Evolutionary conservation across 352 stramenopile genomes (phyloP).

Genomic region (Pythium sukuiense): DNA sequence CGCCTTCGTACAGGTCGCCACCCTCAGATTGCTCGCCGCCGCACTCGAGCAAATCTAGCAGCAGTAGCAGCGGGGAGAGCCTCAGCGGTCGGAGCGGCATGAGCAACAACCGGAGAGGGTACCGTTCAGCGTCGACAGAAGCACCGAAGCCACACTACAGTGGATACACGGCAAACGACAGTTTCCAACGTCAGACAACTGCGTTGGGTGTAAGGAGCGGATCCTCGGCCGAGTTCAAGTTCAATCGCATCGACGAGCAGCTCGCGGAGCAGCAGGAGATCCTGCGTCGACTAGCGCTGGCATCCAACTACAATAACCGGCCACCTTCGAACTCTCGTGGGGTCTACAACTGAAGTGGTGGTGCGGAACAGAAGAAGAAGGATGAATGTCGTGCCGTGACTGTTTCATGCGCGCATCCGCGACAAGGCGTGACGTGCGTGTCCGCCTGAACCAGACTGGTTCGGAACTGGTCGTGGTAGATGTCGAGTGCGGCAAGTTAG

Average conservation of each 20-base stretch:
- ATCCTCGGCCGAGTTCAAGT: conserved; percentile 7
- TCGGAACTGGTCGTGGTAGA: background rate
- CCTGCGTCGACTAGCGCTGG: conserved; percentile 30
- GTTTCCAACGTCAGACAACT: background rate
- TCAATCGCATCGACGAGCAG: conserved; percentile 26
- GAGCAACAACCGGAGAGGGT: background rate
- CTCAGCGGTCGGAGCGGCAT: background rate
- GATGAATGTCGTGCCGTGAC: background rate
- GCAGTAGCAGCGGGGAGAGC: background rate
- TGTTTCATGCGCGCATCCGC: background rate
- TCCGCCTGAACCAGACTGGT: background rate
- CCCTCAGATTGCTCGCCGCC: background rate
- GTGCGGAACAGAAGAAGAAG: background rate
- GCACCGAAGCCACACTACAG: background rate
- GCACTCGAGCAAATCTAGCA: conserved; percentile 1
- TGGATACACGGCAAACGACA: background rate
- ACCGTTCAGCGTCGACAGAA: background rate
- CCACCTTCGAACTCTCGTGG: background rate
- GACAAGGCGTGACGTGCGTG: background rate
- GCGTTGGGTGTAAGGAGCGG: background rate
- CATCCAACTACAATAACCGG: conserved; percentile 3
- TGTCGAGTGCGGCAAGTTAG: no score
- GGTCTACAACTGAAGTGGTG: background rate
- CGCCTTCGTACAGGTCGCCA: background rate
- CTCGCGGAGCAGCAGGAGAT: conserved; percentile 35